These are phyloP conservation scores for Tetragonia tetragonoides DNA, from an alignment of 148 eudicot species.

Conservation along the genomic window DNA sequence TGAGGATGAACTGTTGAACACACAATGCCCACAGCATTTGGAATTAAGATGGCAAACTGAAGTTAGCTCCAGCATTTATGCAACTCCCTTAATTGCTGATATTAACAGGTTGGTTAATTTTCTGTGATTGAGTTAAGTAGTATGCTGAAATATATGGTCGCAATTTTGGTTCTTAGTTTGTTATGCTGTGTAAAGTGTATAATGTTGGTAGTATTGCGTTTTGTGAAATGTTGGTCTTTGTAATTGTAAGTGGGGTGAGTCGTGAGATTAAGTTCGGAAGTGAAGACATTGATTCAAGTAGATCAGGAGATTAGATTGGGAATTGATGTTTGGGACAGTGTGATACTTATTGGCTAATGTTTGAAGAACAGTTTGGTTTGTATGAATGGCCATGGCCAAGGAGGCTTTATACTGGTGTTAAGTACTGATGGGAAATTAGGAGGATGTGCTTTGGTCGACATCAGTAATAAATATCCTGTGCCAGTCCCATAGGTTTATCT, in stretches of 20 bases:
- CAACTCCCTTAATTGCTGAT: slow-evolving; percentile 92
- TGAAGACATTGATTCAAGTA: not conserved
- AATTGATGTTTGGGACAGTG: not conserved
- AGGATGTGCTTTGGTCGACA: no score
- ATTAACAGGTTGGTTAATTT: slow-evolving; percentile 65
- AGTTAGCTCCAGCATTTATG: slow-evolving; percentile 97
- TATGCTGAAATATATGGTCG: not conserved
- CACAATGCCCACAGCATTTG: slow-evolving; percentile 89
- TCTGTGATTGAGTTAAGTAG: not conserved
- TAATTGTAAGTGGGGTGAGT: not conserved
- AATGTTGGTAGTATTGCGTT: not conserved
- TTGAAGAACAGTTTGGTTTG: not conserved
- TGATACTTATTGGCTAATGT: not conserved
- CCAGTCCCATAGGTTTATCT: no score
- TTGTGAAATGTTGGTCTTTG: not conserved
- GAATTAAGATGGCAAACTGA: slow-evolving; percentile 96
- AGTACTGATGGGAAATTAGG: no score
- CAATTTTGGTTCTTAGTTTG: not conserved
- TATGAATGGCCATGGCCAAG: no score
- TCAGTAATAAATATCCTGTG: no score
- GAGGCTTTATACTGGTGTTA: no score
- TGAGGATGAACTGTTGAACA: slow-evolving; percentile 78
- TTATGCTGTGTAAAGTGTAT: no score
- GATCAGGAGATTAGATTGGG: not conserved
- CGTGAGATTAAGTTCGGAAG: not conserved